Evolutionary conservation across 768 basidiomycete genomes (phyloP).

Genomic region (Russula sp.): DNA sequence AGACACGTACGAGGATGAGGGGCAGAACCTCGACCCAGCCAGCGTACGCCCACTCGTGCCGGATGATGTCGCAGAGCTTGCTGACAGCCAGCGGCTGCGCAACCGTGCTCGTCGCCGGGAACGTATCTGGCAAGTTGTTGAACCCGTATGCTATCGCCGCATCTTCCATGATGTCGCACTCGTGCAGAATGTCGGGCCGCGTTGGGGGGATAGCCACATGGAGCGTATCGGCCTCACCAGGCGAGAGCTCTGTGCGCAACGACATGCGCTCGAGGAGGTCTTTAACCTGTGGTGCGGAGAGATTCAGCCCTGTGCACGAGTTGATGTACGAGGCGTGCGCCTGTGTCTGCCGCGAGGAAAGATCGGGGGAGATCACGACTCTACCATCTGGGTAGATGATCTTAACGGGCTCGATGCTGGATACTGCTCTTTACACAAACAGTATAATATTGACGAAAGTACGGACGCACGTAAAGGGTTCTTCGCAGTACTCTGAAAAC

Average conservation of each 20-base stretch:
- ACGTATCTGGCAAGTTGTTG: slow-evolving; percentile 89
- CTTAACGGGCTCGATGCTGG: slow-evolving; percentile 89
- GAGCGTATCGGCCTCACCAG: slow-evolving; percentile 58
- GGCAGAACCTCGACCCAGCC: slow-evolving; percentile 97
- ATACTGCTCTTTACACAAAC: background rate
- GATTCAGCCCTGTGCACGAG: slow-evolving; percentile 83
- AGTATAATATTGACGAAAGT: slow-evolving; percentile 6
- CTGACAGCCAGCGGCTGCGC: slow-evolving; percentile 88
- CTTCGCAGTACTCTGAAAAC: slow-evolving; percentile 95
- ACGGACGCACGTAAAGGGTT: slow-evolving; percentile 78
- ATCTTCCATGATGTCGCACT: slow-evolving; percentile 98
- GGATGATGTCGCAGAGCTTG: slow-evolving; percentile 82
- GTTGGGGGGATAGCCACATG: slow-evolving; percentile 82
- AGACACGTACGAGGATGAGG: slow-evolving; percentile 71
- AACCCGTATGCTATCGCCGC: slow-evolving; percentile 97
- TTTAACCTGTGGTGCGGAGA: slow-evolving; percentile 60
- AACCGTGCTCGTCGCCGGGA: slow-evolving; percentile 92
- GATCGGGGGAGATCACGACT: slow-evolving; percentile 70
- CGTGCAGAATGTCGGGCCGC: slow-evolving; percentile 96
- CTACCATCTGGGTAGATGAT: slow-evolving; percentile 76
- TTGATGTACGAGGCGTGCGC: slow-evolving; percentile 91
- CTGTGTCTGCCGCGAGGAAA: slow-evolving; percentile 62
- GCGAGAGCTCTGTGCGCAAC: slow-evolving; percentile 49
- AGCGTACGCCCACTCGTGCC: slow-evolving; percentile 87
- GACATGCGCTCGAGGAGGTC: slow-evolving; percentile 82